Evolutionary conservation across 1,284 basidiomycete species (phyloP).

Genomic region (Inonotus hispidus): DNA sequence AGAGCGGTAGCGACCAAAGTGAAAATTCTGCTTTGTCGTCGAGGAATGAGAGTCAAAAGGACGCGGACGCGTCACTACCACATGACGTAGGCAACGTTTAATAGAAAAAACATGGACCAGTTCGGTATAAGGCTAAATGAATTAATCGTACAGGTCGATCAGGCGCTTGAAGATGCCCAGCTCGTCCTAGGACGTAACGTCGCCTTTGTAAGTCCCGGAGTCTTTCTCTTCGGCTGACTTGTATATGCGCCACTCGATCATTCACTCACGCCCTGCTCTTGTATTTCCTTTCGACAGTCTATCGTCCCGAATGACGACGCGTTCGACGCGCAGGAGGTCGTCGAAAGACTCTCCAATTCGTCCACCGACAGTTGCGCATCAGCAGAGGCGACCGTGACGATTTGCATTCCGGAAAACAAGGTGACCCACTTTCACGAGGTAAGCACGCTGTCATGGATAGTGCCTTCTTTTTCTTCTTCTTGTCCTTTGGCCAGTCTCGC

Average conservation of each 20-base stretch:
- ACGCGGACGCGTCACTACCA: background rate
- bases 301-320: slow-evolving; percentile 7
- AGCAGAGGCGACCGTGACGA: background rate
- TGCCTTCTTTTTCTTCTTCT: background rate
- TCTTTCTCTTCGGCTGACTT: background rate
- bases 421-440: slow-evolving; percentile 7
- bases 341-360: background rate
- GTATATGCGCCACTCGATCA: background rate
- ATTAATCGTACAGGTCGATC: background rate
- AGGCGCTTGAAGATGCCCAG: background rate
- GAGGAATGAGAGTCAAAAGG: background rate
- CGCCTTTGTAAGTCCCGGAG: slow-evolving; percentile 1
- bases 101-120: background rate
- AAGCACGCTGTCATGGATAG: background rate
- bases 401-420: slow-evolving; percentile 5
- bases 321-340: background rate
- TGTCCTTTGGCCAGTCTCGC: background rate
- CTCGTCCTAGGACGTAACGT: slow-evolving; percentile 4
- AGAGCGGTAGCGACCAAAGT: background rate
- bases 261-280: background rate
- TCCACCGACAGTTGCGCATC: background rate
- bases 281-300: background rate
- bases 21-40: background rate
- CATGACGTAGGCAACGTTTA: background rate
- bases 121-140: background rate